Base-by-base conservation (phyloP, 2,329 filamentous ascomycete species). In the Bertia moriformis region DNA sequence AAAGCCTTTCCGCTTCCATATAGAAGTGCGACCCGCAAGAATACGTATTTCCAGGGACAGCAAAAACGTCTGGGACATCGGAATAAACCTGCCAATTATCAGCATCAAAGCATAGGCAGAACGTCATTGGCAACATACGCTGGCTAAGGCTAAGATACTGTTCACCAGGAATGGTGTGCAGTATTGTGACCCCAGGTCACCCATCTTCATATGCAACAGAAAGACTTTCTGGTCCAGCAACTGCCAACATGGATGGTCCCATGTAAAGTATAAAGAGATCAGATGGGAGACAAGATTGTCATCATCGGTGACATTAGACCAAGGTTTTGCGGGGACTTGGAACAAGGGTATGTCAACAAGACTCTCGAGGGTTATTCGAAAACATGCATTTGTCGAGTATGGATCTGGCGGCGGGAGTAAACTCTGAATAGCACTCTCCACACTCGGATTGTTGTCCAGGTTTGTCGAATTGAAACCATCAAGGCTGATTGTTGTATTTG, bases 1-100 rank as follows among this genome's bases (percentile, higher is more conserved):
- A 58, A 15, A 59, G 43, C 33, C 44, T 46, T 38, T 60, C 51
- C 10, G 58, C 58, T 43, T 60, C 58, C 2, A 41, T 37, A 30
- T 53, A 51, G 38, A 61, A 61, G 18, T 50, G 45, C 18, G 51
- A 45, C 1, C 57, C 58, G 18, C 51, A 49, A 24, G 54, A 54
- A 19, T 46, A 48, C 27, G 43, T 22, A 39, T 59, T 49, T 5
- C 46, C 49, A 1, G 47, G 45, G 7, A 46, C 40, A 4, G 49
- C 50, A 38, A 54, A 51, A 13, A 50, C 50, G 29, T 49, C 48
- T 4, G 55, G 51, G 17, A 51, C 54, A 43, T 59, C 55, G 4
- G 56, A 59, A 43, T 59, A 54, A 5, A 50, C 43, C 58, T 60
- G 38, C 39, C 5, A 20, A 38, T 30, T 7, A 5, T 3, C 33